These are phyloP conservation scores for Arthromyces matolae DNA, from an alignment of 768 basidiomycete species.

Conservation along the genomic window DNA sequence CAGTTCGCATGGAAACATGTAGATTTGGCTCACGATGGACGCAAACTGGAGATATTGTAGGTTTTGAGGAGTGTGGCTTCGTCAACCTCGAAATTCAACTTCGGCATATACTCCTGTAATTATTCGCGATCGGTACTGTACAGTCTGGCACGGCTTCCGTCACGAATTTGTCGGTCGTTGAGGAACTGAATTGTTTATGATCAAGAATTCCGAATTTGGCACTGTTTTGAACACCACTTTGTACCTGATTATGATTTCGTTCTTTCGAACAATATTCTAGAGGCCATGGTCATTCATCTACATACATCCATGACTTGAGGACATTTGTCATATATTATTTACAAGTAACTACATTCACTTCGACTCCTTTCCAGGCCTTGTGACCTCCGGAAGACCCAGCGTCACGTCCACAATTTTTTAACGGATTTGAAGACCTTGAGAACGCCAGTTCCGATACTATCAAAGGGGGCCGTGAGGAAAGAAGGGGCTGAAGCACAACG, in stretches of 20 bases:
- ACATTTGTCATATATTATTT: too few species aligned
- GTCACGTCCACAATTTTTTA: not conserved
- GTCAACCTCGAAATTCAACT: conserved; percentile 67
- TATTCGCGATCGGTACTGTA: not conserved
- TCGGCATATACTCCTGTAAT: conserved; percentile 40
- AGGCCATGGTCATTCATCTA: too few species aligned
- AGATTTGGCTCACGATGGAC: conserved; percentile 58
- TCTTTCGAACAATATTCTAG: too few species aligned
- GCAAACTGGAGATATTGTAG: conserved; percentile 76
- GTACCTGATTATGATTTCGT: too few species aligned
- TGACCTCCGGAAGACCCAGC: too few species aligned
- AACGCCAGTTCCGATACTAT: conserved; percentile 71
- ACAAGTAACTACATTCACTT: too few species aligned
- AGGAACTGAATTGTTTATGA: too few species aligned
- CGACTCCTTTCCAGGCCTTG: too few species aligned
- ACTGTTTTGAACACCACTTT: too few species aligned
- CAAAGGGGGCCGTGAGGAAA: conserved; percentile 7
- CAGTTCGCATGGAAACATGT: not conserved
- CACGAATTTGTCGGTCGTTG: too few species aligned
- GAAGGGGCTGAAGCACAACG: conserved; percentile 12
- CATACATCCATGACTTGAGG: too few species aligned
- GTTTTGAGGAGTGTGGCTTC: conserved; percentile 83
- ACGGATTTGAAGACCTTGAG: not conserved
- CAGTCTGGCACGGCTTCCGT: not conserved
- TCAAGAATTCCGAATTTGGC: too few species aligned